Base-by-base conservation (phyloP, 2,329 filamentous ascomycete species). In the Verticillium tricorpus region DNA sequence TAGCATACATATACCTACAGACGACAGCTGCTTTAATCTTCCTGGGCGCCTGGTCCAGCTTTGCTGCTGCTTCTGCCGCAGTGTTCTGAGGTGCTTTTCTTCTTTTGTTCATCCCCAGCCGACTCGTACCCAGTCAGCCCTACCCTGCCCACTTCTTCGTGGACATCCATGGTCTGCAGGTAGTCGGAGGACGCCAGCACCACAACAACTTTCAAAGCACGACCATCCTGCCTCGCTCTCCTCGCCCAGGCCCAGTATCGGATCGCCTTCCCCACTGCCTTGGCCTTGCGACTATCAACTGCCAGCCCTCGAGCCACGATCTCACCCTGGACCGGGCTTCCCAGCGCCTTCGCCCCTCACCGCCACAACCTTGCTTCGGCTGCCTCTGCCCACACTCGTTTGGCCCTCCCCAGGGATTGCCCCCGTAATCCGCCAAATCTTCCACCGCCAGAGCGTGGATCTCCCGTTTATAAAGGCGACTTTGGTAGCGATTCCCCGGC, bases 1-100 rank as follows among this genome's bases (percentile, higher is more conserved):
- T 68, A 68, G 69, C 67, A 65, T 68, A 69, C 70, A 70, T 69
- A 65, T 63, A 65, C 63, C 62, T 52, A 28, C 45, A 52, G 45
- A 22, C 45, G 22, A 58, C 57, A 19, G 37, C 37, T 58, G 50
- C 57, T 34, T 58, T 58, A 50, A 40, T 31, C 45, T 58, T 31
- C 39, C 39, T 50, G 39, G 28, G 28, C 37, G 25, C 25, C 25
- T 45, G n/a, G 45, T 19, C 22, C 45, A 22, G 45, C 45, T 52
- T 19, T 52, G 45, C 45, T 64, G 62, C 64, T 58, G 37, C 32
- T 35, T 31, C 56, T 57, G 31, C 56, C 56, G 31, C 52, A 17
- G 15, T 57, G 6, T 25, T 37, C 19, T 52, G 45, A 25, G 19
- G 8, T 52, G 45, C 19, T 25, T 52, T 40, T 52, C 45, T 52